Conservation (phyloP, 1,284 basidiomycete species). For the Trametes pubescens region DNA sequence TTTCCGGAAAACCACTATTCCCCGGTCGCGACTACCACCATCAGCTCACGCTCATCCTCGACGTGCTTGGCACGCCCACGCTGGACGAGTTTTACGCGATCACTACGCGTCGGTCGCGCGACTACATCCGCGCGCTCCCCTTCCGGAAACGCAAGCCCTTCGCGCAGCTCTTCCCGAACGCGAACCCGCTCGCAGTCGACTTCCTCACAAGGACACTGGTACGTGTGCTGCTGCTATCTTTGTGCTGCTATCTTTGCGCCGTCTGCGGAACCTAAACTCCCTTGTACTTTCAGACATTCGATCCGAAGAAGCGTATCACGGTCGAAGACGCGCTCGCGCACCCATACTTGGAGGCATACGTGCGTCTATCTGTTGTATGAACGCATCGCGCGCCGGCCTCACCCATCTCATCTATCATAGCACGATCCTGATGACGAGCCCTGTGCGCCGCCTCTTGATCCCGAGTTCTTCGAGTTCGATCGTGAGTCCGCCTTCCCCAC, state of each 20-base stretch:
- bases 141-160: conserved; percentile 88
- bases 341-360: conserved; percentile 92
- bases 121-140: conserved; percentile 90
- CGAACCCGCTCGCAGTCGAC: conserved; percentile 86
- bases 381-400: background rate
- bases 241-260: background rate
- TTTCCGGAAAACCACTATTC: conserved; percentile 93
- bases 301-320: conserved; percentile 92
- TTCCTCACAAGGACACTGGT: conserved; percentile 93
- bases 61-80: conserved; percentile 92
- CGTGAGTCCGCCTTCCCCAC: conserved; percentile 44
- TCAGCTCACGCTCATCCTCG: conserved; percentile 90
- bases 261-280: background rate
- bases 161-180: conserved; percentile 85
- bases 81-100: conserved; percentile 93
- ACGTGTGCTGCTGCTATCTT: conserved; percentile 44
- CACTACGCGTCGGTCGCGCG: conserved; percentile 84
- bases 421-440: conserved; percentile 96
- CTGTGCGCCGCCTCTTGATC: conserved; percentile 87
- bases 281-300: conserved; percentile 69
- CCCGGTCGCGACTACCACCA: conserved; percentile 98
- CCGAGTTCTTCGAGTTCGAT: conserved; percentile 95
- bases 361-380: conserved; percentile 47
- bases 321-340: conserved; percentile 92
- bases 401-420: conserved; percentile 45